Percentiles rank a stretch among this genome's conserved stretches.
Conservation (phyloP, 73 alveolate genomes). For the Paramecium primaurelia region DNA sequence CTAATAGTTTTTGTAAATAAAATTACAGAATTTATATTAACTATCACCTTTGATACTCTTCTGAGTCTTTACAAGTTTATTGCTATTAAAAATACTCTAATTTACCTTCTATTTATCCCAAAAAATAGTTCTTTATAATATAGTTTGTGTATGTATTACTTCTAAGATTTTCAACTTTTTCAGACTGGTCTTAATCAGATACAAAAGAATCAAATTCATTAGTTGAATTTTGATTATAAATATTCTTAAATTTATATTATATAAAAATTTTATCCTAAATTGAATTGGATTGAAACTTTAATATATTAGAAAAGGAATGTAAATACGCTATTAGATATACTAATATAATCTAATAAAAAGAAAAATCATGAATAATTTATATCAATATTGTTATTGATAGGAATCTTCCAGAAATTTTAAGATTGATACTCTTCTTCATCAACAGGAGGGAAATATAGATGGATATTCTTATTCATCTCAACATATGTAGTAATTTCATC, state of each 20-base stretch:
- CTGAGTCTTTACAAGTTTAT: too few relatives aligned
- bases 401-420: background rate
- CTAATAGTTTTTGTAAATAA: too few relatives aligned
- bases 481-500: slow-evolving; percentile 20
- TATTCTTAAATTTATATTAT: too few relatives aligned
- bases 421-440: background rate
- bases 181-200: background rate
- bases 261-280: too few relatives aligned
- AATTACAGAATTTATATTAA: too few relatives aligned
- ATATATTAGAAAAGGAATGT: too few relatives aligned
- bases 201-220: background rate
- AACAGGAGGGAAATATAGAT: slow-evolving; percentile 38
- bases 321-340: background rate
- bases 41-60: too few relatives aligned
- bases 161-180: background rate
- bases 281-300: too few relatives aligned
- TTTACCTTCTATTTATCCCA: too few relatives aligned
- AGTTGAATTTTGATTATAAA: too few relatives aligned
- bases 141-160: background rate
- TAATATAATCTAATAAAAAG: background rate
- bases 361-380: background rate
- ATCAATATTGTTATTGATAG: background rate
- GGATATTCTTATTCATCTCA: background rate
- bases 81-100: too few relatives aligned
- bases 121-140: too few relatives aligned